Percentiles rank a stretch among this genome's conserved stretches.
Evolutionary conservation across 805 yeast genomes (phyloP).

Genomic region (Saturnispora diversa): DNA sequence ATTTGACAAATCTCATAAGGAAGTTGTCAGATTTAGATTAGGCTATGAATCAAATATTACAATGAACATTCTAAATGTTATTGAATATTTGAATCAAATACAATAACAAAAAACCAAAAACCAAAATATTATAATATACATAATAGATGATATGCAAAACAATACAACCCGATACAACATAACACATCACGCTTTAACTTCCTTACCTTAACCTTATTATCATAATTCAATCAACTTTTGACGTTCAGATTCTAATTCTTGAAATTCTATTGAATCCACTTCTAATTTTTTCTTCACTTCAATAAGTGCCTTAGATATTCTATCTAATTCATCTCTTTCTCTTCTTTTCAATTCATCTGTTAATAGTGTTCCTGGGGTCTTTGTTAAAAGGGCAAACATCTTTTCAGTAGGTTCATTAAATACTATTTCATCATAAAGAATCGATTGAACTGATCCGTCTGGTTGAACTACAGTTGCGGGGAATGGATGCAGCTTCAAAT

Average conservation of each 20-base stretch:
- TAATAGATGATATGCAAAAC: too few relatives aligned
- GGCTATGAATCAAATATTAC: conserved; percentile 23
- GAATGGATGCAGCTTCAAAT: conserved; percentile 85
- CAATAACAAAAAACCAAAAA: too few relatives aligned
- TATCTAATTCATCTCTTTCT: conserved; percentile 57
- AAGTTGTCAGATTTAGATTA: conserved; percentile 19
- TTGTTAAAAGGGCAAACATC: conserved; percentile 69
- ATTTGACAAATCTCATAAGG: conserved; percentile 21
- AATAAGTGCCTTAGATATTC: conserved; percentile 35
- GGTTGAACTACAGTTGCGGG: conserved; percentile 23
- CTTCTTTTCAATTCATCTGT: conserved; percentile 35
- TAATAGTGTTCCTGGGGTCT: conserved; percentile 51
- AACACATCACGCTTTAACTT: too few relatives aligned
- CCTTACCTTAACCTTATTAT: neutral
- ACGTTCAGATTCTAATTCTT: conserved; percentile 26
- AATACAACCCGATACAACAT: too few relatives aligned
- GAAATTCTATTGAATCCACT: conserved; percentile 21
- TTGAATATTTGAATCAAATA: conserved; percentile 2
- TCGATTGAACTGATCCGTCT: conserved; percentile 44
- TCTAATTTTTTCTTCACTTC: conserved; percentile 25
- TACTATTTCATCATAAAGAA: conserved; percentile 81
- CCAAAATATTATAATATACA: too few relatives aligned
- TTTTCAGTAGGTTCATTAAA: conserved; percentile 93
- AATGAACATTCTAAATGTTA: conserved; percentile 13
- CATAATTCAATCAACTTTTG: conserved; percentile 19